phyloP scores from a whole-genome alignment of 2,329 filamentous ascomycete species.

The Talaromyces sp. region DNA sequence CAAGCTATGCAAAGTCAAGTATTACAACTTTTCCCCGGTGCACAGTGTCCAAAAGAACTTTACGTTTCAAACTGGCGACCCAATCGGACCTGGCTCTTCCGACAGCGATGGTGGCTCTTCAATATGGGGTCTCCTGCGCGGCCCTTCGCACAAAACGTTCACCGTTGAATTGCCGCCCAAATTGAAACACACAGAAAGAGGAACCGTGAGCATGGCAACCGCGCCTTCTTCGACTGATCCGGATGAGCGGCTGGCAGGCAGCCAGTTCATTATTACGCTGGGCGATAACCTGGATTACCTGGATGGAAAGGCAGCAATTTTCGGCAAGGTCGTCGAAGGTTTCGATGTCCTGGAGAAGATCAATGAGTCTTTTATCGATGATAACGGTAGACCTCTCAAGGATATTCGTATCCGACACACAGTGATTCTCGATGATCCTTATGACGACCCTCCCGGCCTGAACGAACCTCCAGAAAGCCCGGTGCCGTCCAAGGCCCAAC shows the following conservation, averaged over 20 bases:
- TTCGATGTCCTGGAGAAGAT: conserved; percentile 93
- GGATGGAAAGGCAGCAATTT: conserved; percentile 90
- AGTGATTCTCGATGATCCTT: conserved; percentile 86
- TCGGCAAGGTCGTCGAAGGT: conserved; percentile 91
- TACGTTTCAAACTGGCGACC: conserved; percentile 93
- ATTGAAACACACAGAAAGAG: conserved; percentile 80
- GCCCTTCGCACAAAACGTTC: conserved; percentile 69
- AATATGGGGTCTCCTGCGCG: conserved; percentile 80
- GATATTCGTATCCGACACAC: conserved; percentile 95
- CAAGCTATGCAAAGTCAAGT: conserved; percentile 98
- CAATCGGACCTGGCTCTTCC: conserved; percentile 75
- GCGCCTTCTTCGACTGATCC: conserved; percentile 69
- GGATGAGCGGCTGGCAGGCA: conserved; percentile 75
- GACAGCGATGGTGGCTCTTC: conserved; percentile 89
- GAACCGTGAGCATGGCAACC: conserved; percentile 97
- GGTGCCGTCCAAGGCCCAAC: conserved; percentile 73
- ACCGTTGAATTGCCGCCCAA: conserved; percentile 79
- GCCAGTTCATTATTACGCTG: conserved; percentile 90
- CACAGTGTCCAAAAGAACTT: conserved; percentile 92
- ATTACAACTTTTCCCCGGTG: conserved; percentile 95
- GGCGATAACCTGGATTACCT: conserved; percentile 85
- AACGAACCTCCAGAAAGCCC: conserved; percentile 75
- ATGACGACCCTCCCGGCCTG: conserved; percentile 72
- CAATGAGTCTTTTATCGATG: conserved; percentile 82
- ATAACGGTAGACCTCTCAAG: conserved; percentile 78